Percentiles rank a stretch among this genome's conserved stretches.
Evolutionary conservation across 78 protist genomes (phyloP).

Genomic region (Trichosphaerium sp.): DNA sequence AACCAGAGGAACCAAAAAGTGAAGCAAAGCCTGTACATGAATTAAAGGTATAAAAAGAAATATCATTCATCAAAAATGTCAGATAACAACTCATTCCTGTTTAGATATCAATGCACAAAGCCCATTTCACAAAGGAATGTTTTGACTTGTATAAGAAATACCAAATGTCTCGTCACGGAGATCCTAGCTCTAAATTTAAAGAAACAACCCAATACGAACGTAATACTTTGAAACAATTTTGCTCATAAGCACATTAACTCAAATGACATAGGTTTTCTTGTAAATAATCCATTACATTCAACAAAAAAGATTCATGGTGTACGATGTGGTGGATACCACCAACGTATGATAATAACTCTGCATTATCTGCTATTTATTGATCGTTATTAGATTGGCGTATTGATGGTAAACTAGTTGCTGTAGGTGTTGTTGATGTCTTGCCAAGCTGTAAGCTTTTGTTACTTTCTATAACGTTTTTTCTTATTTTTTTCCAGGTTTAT

Average conservation of each 20-base stretch:
- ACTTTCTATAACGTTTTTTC: no score
- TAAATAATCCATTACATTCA: not conserved
- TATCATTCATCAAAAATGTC: no score
- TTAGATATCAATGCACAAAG: conserved; percentile 6
- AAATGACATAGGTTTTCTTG: conserved; percentile 13
- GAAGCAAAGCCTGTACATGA: not conserved
- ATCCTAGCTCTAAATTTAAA: not conserved
- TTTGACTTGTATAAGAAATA: conserved; percentile 22
- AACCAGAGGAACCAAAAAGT: not conserved
- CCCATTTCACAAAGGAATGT: conserved; percentile 20
- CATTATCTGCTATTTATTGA: no score
- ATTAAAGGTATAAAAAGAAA: not conserved
- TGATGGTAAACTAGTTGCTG: conserved; percentile 63
- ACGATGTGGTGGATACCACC: conserved; percentile 58
- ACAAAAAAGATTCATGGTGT: not conserved
- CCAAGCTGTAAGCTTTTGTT: no score
- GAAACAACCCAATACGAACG: no score
- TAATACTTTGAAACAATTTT: no score
- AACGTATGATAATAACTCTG: no score
- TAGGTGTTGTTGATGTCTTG: conserved; percentile 66
- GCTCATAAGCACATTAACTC: no score
- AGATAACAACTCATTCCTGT: no score
- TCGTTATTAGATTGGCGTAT: no score
- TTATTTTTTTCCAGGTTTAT: no score
- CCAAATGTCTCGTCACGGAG: conserved; percentile 23